A percentile compares a stretch with the other conserved stretches of the same genome.
Evolutionary conservation across 495 filamentous ascomycete species (phyloP).

Genomic region (Xylaria curta): DNA sequence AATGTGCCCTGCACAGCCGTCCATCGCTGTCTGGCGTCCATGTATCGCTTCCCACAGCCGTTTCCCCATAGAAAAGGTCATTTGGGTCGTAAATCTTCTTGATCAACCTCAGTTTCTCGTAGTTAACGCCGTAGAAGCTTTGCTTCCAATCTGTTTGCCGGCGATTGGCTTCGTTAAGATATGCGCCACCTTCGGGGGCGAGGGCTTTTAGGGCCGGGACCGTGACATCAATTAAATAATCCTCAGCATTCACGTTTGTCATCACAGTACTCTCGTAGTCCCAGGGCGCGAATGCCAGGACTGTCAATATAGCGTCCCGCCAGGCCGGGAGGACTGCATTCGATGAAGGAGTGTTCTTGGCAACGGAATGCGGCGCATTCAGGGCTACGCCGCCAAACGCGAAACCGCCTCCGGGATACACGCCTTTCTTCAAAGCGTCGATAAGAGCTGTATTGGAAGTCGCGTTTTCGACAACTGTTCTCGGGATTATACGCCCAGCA

Average conservation of each 20-base stretch:
- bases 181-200: constrained; percentile 48
- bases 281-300: constrained; percentile 36
- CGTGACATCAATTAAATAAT: constrained; percentile 41
- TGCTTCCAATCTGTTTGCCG: constrained; percentile 57
- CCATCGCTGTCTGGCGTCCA: constrained; percentile 37
- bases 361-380: constrained; percentile 41
- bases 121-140: constrained; percentile 60
- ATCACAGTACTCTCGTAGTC: constrained; percentile 32
- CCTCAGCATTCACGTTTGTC: constrained; percentile 35
- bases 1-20: constrained; percentile 35
- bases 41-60: constrained; percentile 52
- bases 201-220: constrained; percentile 43
- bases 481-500: constrained; percentile 66
- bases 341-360: constrained; percentile 25
- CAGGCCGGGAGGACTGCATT: constrained; percentile 63
- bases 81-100: constrained; percentile 62
- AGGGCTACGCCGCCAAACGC: constrained; percentile 33
- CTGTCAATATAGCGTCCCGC: constrained; percentile 38
- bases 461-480: constrained; percentile 50
- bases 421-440: constrained; percentile 45
- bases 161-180: constrained; percentile 58
- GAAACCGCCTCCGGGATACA: constrained; percentile 34
- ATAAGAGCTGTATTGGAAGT: constrained; percentile 18
- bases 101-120: constrained; percentile 47
- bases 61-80: constrained; percentile 57